Evolutionary conservation across 1,284 basidiomycete genomes (phyloP), one percentile per base, ranked within the genome.

Genomic region (Grifola frondosa): DNA sequence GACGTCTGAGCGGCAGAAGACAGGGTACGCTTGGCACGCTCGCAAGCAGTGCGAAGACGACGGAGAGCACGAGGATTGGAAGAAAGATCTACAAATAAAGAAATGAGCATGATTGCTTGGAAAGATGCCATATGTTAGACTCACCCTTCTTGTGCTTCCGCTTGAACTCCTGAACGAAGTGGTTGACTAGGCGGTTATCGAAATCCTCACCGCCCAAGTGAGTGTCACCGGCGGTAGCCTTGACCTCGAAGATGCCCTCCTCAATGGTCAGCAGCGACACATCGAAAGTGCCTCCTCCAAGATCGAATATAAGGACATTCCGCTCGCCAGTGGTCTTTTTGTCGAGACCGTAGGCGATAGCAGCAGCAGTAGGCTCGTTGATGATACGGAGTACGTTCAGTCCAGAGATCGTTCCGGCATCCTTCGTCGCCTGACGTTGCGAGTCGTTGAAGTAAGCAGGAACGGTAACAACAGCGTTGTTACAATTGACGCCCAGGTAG

Each of bases 181-280:
- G 91, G 73, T 95, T 94, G 67, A 98, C 91, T 58, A 98, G 88
- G 58, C 90, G 85, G 80, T 98, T 98, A 72, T 98, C 96, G 61
- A 98, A 99, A 73, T 98, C 95, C 74, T 98, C 95, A 76, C 96
- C 95, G 75, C 95, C 95, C 68, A 98, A 79, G 71, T 98, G 95
- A 50, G 95, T 99, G 75, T 98, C 96, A 82, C 95, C 96, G 50
- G 96, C 95, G 52, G 95, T 98, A 50, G 96, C 93, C 78, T 97
- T 96, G 70, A 98, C 95, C 71, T 97, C 95, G 75, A 98, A 99
- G 71, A 99, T 94, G 70, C 94, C 95, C 73, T 97, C 95, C 70
- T 97, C 93, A 52, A 98, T 97, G 52, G 94, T 95, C 57, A 99
- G 74, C 50, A 99, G 90, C 25, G 95, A 98, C 24, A 98, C 96